phyloP scores from a whole-genome alignment of 495 filamentous ascomycete species.

The Hypoxylon fragiforme region DNA sequence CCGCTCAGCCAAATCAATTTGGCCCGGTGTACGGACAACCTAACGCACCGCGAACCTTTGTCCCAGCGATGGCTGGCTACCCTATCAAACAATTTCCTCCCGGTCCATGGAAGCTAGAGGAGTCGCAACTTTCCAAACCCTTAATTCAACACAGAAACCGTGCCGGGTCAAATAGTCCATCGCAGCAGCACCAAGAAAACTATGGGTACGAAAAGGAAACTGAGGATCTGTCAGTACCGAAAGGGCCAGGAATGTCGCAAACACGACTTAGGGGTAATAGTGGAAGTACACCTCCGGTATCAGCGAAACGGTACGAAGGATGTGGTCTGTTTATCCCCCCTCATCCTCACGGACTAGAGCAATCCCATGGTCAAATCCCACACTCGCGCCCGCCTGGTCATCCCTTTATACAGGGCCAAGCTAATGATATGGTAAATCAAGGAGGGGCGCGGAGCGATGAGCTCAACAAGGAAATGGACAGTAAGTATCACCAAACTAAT shows the following conservation, averaged over 20 bases:
- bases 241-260: conserved; percentile 1
- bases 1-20: conserved; percentile 11
- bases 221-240: conserved; percentile 26
- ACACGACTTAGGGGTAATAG: conserved; percentile 28
- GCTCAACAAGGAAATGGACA: conserved; percentile 25
- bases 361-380: conserved; percentile 24
- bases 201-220: conserved; percentile 53
- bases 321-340: conserved; percentile 37
- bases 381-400: conserved; percentile 22
- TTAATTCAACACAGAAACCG: conserved; percentile 45
- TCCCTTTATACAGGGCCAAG: conserved; percentile 12
- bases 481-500: conserved; percentile 8
- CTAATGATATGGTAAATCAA: conserved; percentile 9
- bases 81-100: conserved; percentile 31
- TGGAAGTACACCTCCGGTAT: conserved; percentile 43
- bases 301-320: conserved; percentile 43
- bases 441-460: conserved; percentile 4
- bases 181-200: conserved; percentile 40
- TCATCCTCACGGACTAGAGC: conserved; percentile 15
- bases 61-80: conserved; percentile 32
- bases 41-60: conserved; percentile 18
- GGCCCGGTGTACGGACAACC: conserved; percentile 15
- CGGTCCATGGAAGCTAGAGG: conserved; percentile 48
- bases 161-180: conserved; percentile 41
- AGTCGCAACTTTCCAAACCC: conserved; percentile 50